These are phyloP conservation scores for Crepidotus variabilis DNA, from an alignment of 768 basidiomycete genomes.

Conservation along the genomic window DNA sequence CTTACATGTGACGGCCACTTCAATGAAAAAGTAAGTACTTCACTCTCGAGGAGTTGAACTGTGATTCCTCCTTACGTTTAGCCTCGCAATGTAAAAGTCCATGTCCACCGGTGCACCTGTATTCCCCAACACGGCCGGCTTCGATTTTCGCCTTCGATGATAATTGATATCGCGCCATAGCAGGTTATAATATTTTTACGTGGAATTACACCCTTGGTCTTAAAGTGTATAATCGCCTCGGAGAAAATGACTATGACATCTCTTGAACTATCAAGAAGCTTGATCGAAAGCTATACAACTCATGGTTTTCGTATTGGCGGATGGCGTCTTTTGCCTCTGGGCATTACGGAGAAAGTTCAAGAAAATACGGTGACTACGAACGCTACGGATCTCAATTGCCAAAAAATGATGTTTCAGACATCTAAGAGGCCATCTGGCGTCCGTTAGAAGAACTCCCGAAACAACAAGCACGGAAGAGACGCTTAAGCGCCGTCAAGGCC, in stretches of 20 bases:
- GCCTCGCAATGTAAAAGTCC: not conserved
- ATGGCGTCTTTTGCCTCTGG: not conserved
- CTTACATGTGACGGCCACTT: slow-evolving; percentile 5
- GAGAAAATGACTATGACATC: not conserved
- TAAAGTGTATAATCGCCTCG: not conserved
- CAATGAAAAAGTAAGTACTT: not conserved
- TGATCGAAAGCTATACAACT: not conserved
- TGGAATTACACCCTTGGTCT: not conserved
- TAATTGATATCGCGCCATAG: not conserved
- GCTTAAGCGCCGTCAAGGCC: not conserved
- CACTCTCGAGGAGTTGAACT: not conserved
- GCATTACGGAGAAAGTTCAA: not conserved
- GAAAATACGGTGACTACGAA: not conserved
- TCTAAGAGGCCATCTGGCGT: not conserved
- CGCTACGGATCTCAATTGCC: not conserved
- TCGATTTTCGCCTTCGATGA: not conserved
- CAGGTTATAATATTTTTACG: not conserved
- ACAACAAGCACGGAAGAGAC: not conserved
- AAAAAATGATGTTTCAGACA: not conserved
- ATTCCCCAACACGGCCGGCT: not conserved
- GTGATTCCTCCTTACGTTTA: not conserved
- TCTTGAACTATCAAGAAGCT: not conserved
- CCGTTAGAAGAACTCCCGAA: not conserved
- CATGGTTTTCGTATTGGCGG: not conserved
- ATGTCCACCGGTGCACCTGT: not conserved